A percentile compares a stretch with the other conserved stretches of the same genome.
Evolutionary conservation across 2,329 filamentous ascomycete species (phyloP).

Genomic region (Cytospora leucostoma): DNA sequence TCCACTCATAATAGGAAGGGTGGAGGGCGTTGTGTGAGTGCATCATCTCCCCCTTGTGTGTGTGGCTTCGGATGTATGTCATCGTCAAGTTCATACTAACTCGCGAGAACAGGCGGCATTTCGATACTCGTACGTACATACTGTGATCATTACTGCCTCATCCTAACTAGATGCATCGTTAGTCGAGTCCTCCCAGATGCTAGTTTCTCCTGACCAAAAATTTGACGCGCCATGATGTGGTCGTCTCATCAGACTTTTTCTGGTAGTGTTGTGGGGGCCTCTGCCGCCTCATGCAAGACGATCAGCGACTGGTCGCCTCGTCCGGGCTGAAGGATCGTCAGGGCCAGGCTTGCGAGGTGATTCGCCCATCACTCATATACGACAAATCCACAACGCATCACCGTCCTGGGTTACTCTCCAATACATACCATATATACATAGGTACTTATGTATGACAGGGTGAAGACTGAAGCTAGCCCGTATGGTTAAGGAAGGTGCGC

Average conservation of each 20-base stretch:
- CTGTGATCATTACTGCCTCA: neutral
- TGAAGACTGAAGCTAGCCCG: neutral
- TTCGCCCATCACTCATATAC: constrained; percentile 22
- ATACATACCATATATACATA: neutral
- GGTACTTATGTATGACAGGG: neutral
- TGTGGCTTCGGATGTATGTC: too few relatives aligned
- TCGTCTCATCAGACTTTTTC: constrained; percentile 14
- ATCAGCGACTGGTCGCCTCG: constrained; percentile 26
- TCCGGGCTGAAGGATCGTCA: constrained; percentile 27
- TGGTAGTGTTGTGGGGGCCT: constrained; percentile 12
- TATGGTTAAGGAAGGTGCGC: neutral
- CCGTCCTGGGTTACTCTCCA: neutral
- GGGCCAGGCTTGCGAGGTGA: constrained; percentile 11
- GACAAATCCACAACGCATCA: constrained; percentile 8
- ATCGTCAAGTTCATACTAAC: too few relatives aligned
- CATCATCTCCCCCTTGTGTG: too few relatives aligned
- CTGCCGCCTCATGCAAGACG: constrained; percentile 25
- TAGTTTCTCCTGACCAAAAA: neutral
- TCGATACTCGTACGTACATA: too few relatives aligned
- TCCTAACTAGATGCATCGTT: neutral
- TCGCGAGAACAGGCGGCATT: too few relatives aligned
- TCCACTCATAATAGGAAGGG: too few relatives aligned
- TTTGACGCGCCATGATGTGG: constrained; percentile 2
- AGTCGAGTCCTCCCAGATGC: neutral
- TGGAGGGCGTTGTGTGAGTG: too few relatives aligned